Base-by-base conservation (phyloP, 768 basidiomycete genomes). In the Pleurotus djamor region DNA sequence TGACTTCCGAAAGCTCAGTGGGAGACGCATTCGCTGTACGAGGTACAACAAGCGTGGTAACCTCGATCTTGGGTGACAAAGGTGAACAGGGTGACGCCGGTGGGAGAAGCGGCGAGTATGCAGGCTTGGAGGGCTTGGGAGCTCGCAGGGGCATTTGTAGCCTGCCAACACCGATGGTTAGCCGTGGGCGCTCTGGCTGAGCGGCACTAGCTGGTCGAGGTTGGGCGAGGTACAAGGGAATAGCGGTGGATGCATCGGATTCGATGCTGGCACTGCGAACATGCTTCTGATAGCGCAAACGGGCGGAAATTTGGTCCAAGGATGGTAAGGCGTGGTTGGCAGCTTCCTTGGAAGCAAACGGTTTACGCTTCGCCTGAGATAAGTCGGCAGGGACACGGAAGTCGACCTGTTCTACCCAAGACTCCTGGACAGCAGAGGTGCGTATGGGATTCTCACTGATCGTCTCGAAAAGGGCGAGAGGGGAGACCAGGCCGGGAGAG, bases 231-330 rank as follows among this genome's bases (percentile, higher is more conserved):
- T 69, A 77, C 76, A 33, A 68, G 66, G 28, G 75, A 38, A 76
- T 65, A 51, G 73, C 75, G 60, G 62, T 64, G 34, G 57, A 17
- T 63, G 63, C 62, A 32, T 54, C 37, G 49, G 45, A 56, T 28
- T 56, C 54, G 28, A 56, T 56, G 54, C 54, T 56, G n/a, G 54
- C 32, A 28, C 54, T 45, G 21, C 54, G 54, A 52, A 71, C 67
- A 60, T 74, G 70, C 52, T 70, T 69, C 36, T 76, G 74, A 28
- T 73, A 71, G 61, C 76, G 79, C 64, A 90, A 65, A 62, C 79
- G 88, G 44, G 89, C 85, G 35, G 85, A 83, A 60, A 92, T 91
- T 66, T 92, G 86, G 63, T 89, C 89, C 60, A 92, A 82, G 28
- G 90, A 91, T 17, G 90, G 90, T 38, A 86, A 67, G 45, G 68